Conservation (phyloP, 441 rosid species). For the Populus hybrid region DNA sequence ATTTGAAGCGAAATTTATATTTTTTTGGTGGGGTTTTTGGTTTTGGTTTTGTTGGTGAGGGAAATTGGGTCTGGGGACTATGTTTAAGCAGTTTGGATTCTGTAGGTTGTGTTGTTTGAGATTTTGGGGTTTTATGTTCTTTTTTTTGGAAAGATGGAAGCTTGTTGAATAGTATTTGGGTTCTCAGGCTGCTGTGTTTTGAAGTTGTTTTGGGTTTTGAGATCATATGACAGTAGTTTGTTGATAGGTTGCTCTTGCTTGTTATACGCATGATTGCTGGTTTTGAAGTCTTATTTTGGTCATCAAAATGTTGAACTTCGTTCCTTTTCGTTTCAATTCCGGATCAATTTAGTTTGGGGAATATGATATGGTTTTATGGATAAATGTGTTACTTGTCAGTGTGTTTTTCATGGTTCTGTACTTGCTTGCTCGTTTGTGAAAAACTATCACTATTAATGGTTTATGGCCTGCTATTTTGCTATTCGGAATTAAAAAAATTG, state of each 20-base stretch:
- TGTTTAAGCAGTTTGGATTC: not conserved
- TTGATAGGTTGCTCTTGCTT: not conserved
- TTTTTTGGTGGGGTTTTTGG: not conserved
- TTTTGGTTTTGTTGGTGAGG: not conserved
- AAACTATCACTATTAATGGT: conserved; percentile 3
- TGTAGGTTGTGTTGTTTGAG: not conserved
- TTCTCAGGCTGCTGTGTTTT: not conserved
- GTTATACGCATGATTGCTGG: conserved; percentile 6
- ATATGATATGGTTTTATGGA: conserved; percentile 11
- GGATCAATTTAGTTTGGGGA: not conserved
- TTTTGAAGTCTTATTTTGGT: conserved; percentile 2
- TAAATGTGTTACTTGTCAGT: conserved; percentile 1
- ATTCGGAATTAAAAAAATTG: not conserved
- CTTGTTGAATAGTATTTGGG: not conserved
- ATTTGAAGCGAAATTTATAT: conserved; percentile 5
- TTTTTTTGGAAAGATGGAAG: conserved; percentile 1
- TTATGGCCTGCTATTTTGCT: not conserved
- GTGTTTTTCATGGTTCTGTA: not conserved
- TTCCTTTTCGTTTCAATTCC: conserved; percentile 4
- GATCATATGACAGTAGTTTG: conserved; percentile 4
- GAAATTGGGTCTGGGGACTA: not conserved
- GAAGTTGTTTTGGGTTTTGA: conserved; percentile 11
- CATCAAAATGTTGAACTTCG: conserved; percentile 4
- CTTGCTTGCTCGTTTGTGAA: not conserved
- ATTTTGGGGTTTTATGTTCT: not conserved